These are phyloP conservation scores for Alternaria tenuissima DNA, from an alignment of 2,329 filamentous ascomycete genomes.

Conservation along the genomic window DNA sequence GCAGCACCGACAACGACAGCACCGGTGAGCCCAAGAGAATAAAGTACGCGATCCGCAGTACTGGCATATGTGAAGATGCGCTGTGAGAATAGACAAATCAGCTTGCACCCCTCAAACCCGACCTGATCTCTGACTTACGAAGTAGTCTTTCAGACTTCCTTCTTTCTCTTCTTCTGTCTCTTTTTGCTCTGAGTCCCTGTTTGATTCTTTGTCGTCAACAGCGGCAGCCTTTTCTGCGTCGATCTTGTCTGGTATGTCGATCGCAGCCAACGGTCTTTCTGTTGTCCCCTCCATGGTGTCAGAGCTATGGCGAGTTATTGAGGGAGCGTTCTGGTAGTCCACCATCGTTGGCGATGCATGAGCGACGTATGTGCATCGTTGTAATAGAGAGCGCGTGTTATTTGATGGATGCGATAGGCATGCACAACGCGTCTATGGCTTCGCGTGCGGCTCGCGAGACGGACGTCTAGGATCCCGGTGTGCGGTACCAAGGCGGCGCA, in stretches of 20 bases:
- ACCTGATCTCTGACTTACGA: background rate
- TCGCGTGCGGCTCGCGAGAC: background rate
- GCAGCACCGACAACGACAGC: slow-evolving; percentile 75
- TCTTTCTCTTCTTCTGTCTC: background rate
- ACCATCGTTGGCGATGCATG: background rate
- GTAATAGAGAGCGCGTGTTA: background rate
- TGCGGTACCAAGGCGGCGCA: background rate
- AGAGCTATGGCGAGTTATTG: background rate
- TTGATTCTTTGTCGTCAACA: background rate
- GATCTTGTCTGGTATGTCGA: background rate
- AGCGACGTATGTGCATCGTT: background rate
- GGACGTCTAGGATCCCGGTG: background rate
- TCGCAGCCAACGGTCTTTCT: background rate
- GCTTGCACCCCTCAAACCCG: background rate
- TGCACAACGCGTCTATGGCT: background rate
- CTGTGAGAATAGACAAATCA: slow-evolving; percentile 5
- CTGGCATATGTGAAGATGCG: slow-evolving; percentile 22
- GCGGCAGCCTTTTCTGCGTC: background rate
- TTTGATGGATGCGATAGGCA: background rate
- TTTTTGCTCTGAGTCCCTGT: background rate
- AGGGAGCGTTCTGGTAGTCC: background rate
- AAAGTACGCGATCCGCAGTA: slow-evolving; percentile 10
- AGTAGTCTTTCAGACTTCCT: slow-evolving; percentile 3
- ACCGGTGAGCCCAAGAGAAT: slow-evolving; percentile 10
- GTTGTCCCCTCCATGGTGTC: background rate